Conservation (phyloP, 225 moss, liverwort and hornwort genomes). For the Antitrichia curtipendula region DNA sequence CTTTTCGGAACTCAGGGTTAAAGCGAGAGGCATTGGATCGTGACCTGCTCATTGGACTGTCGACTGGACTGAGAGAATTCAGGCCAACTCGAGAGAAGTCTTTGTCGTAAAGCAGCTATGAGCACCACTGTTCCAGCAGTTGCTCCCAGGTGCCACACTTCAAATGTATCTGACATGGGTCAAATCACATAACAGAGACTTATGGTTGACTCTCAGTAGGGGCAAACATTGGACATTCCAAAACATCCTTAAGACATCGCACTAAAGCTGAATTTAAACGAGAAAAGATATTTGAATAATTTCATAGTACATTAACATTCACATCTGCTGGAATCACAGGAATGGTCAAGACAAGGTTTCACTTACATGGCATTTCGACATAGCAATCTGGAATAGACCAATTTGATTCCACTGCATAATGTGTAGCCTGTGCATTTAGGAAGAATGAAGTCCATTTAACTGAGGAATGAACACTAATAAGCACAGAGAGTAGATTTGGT, state of each 20-base stretch:
- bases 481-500: neutral
- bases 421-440: slow-evolving; percentile 29
- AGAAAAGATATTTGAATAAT: neutral
- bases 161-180: slow-evolving; percentile 30
- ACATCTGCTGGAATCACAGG: neutral
- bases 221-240: neutral
- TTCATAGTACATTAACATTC: neutral
- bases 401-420: slow-evolving; percentile 51
- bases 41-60: slow-evolving; percentile 49
- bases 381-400: slow-evolving; percentile 59
- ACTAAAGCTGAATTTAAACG: neutral
- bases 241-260: neutral
- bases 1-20: neutral
- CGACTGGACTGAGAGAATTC: slow-evolving; percentile 58
- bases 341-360: neutral
- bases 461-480: neutral
- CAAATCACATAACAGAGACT: neutral
- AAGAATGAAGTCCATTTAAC: neutral
- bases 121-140: slow-evolving; percentile 46
- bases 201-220: neutral
- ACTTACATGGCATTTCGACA: slow-evolving; percentile 64
- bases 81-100: slow-evolving; percentile 60
- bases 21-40: neutral
- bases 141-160: slow-evolving; percentile 52
- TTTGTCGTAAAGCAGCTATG: slow-evolving; percentile 59